Base-by-base conservation (phyloP, 2,329 filamentous ascomycete genomes). In the Graphilbum sp. region DNA sequence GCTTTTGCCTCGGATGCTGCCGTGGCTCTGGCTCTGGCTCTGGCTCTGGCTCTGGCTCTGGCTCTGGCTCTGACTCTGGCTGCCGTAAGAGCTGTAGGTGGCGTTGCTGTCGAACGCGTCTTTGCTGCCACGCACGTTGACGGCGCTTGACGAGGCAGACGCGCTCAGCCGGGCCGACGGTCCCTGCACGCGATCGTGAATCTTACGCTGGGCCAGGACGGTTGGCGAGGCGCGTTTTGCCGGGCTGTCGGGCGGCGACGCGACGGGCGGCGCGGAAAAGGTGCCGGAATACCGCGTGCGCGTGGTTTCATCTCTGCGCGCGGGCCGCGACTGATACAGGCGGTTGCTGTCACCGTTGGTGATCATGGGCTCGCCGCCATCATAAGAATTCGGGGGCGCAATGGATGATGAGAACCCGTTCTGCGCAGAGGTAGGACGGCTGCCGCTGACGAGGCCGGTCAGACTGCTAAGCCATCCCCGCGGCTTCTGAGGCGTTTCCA, bases 151-250 rank as follows among this genome's bases (percentile, higher is more conserved):
- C 2, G 42, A 32, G 7, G 27, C 27, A 10, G 39, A 37, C n/a
- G 33, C 15, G 15, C 36, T 41, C 2, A 53, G 45, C 35, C 50
- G 20, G 20, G 32, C 18, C 9, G 54, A 54, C 6, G 52, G 54
- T 13, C 52, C 52, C 34, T 54, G 53, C 8, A 48, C 49, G 17
- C 54, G 51, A 19, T 50, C 50, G 41, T 56, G 49, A n/a, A 59
- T 51, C 43, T 53, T 57, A 12, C 55, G 52, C 25, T 49, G 48
- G 5, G 54, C 52, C 32, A 59, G 41, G 36, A 54, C 49, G 8
- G 50, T 44, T 11, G 54, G 48, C 23, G 51, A 52, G 12, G 54
- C 55, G 44, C 53, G 54, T 43, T 54, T 52, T 31, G 46, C 46
- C 25, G 54, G 52, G 43, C 53, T 55, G 44, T 55, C 49, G 16